These are phyloP conservation scores for Smallanthus sonchifolius DNA, from an alignment of 129 eudicot species.

Conservation along the genomic window DNA sequence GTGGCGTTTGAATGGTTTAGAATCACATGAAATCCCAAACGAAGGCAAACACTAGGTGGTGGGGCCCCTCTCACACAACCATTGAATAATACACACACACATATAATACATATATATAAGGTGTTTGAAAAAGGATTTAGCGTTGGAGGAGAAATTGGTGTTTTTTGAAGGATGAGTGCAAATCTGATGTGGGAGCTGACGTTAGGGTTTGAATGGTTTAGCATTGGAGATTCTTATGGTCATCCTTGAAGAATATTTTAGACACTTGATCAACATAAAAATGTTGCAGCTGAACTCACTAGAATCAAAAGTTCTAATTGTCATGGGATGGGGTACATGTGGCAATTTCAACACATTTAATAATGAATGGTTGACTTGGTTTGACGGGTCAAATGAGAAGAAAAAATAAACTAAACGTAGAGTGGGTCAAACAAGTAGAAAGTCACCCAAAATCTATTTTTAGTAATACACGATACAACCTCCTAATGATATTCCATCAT, in stretches of 20 bases:
- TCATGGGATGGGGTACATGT: background rate
- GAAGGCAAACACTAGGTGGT: too few relatives aligned
- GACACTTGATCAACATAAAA: background rate
- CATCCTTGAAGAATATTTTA: conserved; percentile 11
- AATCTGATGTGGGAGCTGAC: too few relatives aligned
- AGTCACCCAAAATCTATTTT: background rate
- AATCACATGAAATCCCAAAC: too few relatives aligned
- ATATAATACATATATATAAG: too few relatives aligned
- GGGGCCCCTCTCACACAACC: too few relatives aligned
- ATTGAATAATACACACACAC: too few relatives aligned
- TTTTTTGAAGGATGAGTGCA: too few relatives aligned
- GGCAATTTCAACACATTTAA: background rate
- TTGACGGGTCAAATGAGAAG: background rate
- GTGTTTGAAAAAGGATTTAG: too few relatives aligned
- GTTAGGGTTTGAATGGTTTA: too few relatives aligned
- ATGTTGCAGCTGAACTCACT: background rate
- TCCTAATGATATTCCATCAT: background rate
- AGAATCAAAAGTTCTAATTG: background rate
- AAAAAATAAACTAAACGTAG: background rate
- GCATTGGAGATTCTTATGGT: too few relatives aligned
- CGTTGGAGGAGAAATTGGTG: too few relatives aligned
- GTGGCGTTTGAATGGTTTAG: too few relatives aligned
- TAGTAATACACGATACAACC: background rate
- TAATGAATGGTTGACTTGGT: background rate
- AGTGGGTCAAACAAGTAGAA: background rate